Evolutionary conservation across 129 eudicot species (phyloP).

Genomic region (Helichrysum umbraculigerum): DNA sequence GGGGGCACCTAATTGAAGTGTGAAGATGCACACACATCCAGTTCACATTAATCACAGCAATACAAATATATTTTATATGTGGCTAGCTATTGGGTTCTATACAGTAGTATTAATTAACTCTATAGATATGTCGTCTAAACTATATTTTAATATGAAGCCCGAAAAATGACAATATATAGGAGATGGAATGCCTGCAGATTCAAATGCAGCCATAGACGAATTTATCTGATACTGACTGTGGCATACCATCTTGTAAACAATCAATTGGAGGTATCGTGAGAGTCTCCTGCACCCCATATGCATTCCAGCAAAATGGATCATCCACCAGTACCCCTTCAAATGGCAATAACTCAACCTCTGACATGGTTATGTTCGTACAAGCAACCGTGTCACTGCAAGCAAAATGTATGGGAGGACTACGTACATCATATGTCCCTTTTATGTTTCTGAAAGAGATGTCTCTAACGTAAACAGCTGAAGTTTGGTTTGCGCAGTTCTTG

Average conservation of each 20-base stretch:
- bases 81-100: slow-evolving; percentile 13
- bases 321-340: slow-evolving; percentile 76
- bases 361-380: slow-evolving; percentile 93
- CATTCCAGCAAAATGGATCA: slow-evolving; percentile 96
- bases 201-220: slow-evolving; percentile 34
- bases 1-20: slow-evolving; percentile 16
- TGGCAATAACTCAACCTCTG: slow-evolving; percentile 84
- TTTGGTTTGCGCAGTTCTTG: slow-evolving; percentile 74
- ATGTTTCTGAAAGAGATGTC: slow-evolving; percentile 76
- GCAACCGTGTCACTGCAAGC: slow-evolving; percentile 92
- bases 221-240: slow-evolving; percentile 39
- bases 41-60: neutral
- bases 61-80: neutral
- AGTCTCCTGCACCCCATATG: slow-evolving; percentile 88
- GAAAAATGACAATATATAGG: neutral
- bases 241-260: slow-evolving; percentile 84
- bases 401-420: slow-evolving; percentile 92
- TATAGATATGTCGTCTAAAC: slow-evolving; percentile 1
- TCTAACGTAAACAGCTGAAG: slow-evolving; percentile 74
- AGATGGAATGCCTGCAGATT: neutral
- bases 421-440: slow-evolving; percentile 81
- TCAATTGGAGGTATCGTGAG: slow-evolving; percentile 88
- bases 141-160: neutral
- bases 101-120: slow-evolving; percentile 27
- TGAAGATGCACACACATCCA: slow-evolving; percentile 11